Base-by-base conservation (phyloP, 2,329 filamentous ascomycete genomes). In the Fusarium nematophilum region DNA sequence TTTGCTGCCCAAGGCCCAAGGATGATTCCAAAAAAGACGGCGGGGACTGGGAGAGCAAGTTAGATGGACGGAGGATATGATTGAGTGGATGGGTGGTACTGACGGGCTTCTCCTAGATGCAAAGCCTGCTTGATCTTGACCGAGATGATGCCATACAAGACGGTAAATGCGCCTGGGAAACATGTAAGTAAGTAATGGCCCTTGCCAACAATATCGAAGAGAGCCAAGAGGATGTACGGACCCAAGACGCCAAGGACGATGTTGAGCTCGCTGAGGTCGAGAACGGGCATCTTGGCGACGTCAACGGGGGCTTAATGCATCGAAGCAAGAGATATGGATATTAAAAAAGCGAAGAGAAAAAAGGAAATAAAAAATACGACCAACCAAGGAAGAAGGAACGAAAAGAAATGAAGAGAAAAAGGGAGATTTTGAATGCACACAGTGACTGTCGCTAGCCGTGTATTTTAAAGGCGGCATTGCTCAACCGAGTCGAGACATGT, bases 101-200 rank as follows among this genome's bases (percentile, higher is more conserved):
- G 67, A 83, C 81, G 66, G 18, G 83, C 83, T 73, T 85, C 82
- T n/a, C 83, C 83, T 5, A 85, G 72, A 59, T 83, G 84, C 81
- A 81, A 84, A 27, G 72, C 70, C 42, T 76, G 75, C 71, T 84
- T 85, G 60, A 85, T 77, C 68, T 83, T 80, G 21, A 82, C 77
- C 2, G 83, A 83, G 6, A 81, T 73, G 46, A 84, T 62, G 34
- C 82, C 82, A 64, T 80, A 85, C 4, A 78, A 46, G 1, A 83
- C 66, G 15, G 77, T 80, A 64, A 83, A 85, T 8, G 73, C 71
- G 39, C 82, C 81, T 79, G 46, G n/a, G n/a, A 2, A 11, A 18
- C 9, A 9, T 33, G 58, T 62, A 18, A 62, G 58, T n/a, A n/a
- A n/a, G n/a, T n/a, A n/a, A n/a, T n/a, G n/a, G n/a, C n/a, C n/a